Conservation (phyloP, 2,329 filamentous ascomycete species). For the Paracoccidioides lutzii region DNA sequence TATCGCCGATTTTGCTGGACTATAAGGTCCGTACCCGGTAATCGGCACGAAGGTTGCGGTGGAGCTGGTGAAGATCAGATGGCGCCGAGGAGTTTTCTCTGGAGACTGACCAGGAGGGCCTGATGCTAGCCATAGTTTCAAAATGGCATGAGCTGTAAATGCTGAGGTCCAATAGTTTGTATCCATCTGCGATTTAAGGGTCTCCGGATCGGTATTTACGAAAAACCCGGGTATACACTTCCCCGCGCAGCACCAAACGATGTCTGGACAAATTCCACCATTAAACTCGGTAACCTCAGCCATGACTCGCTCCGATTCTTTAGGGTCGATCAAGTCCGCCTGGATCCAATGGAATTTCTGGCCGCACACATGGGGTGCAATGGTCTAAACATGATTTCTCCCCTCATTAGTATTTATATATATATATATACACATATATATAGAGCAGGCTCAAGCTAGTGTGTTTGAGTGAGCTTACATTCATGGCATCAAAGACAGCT, state of each 20-base stretch:
- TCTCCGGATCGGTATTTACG: conserved; percentile 55
- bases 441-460: not conserved
- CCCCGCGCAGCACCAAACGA: conserved; percentile 87
- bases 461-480: conserved; percentile 32
- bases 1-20: conserved; percentile 73
- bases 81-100: conserved; percentile 37
- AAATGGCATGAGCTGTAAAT: conserved; percentile 70
- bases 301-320: conserved; percentile 58
- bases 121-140: conserved; percentile 57
- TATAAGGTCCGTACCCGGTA: conserved; percentile 72
- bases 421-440: not conserved
- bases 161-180: conserved; percentile 80
- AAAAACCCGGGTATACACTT: conserved; percentile 62
- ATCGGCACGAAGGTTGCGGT: conserved; percentile 62
- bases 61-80: conserved; percentile 80
- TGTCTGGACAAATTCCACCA: conserved; percentile 55
- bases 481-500: conserved; percentile 51
- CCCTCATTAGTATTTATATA: not conserved
- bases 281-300: conserved; percentile 69
- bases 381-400: conserved; percentile 35
- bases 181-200: conserved; percentile 69
- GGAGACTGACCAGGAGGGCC: conserved; percentile 16
- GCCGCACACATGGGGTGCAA: conserved; percentile 48
- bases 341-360: conserved; percentile 77
- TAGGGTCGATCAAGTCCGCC: conserved; percentile 61